These are phyloP conservation scores for Xylariomycetidae sp. DNA, from an alignment of 2,329 filamentous ascomycete species.

Conservation along the genomic window DNA sequence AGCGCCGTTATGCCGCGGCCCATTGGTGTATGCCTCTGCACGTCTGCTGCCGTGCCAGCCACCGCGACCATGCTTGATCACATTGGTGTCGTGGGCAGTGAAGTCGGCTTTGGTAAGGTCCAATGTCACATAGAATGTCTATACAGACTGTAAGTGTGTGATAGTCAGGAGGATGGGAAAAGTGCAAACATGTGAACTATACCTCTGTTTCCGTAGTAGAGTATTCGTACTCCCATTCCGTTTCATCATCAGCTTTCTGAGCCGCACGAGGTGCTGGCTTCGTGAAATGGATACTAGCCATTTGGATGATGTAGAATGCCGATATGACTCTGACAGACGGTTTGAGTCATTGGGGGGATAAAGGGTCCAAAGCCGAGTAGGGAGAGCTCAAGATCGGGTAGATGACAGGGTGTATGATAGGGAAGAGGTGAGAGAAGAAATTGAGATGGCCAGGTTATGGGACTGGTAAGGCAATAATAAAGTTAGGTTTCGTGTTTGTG, in stretches of 20 bases:
- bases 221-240: slow-evolving; percentile 65
- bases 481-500: no score
- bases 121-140: slow-evolving; percentile 62
- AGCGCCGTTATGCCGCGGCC: slow-evolving; percentile 7
- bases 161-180: neutral
- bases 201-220: slow-evolving; percentile 60
- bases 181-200: slow-evolving; percentile 1
- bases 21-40: slow-evolving; percentile 17
- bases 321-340: no score
- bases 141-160: slow-evolving; percentile 3
- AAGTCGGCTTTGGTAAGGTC: slow-evolving; percentile 60
- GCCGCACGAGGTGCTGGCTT: slow-evolving; percentile 12
- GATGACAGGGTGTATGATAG: no score
- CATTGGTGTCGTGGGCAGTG: slow-evolving; percentile 38
- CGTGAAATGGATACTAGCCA: slow-evolving; percentile 20
- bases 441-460: no score
- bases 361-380: no score
- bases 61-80: slow-evolving; percentile 34
- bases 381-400: no score
- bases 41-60: slow-evolving; percentile 41
- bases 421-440: slow-evolving; percentile 12
- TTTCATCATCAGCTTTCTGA: slow-evolving; percentile 43
- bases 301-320: no score
- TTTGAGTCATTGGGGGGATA: no score
- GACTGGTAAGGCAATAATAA: no score